phyloP scores from a whole-genome alignment of 2,329 filamentous ascomycete genomes.

The Claviceps sp. region DNA sequence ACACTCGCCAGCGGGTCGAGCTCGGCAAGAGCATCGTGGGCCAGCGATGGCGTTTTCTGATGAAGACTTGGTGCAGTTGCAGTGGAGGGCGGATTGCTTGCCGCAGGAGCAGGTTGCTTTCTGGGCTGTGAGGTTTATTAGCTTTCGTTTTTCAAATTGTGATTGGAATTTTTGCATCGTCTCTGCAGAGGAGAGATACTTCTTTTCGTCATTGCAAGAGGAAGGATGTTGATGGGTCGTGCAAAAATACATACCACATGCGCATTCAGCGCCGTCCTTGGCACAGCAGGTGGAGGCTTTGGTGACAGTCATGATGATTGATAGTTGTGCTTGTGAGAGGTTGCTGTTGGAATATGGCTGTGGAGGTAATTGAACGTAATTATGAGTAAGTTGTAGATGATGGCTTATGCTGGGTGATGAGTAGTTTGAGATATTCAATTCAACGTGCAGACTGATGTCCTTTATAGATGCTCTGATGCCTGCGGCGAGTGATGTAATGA shows the following conservation, averaged over 20 bases:
- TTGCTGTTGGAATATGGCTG: neutral
- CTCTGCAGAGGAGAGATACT: no score
- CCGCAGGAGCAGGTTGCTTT: constrained; percentile 78
- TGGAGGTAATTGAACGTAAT: neutral
- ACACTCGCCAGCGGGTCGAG: constrained; percentile 66
- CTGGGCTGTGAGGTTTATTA: constrained; percentile 28
- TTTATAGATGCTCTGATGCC: neutral
- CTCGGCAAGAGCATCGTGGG: constrained; percentile 70
- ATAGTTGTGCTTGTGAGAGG: neutral
- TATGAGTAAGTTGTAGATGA: neutral
- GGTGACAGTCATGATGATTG: constrained; percentile 21
- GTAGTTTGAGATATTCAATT: neutral
- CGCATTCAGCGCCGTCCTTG: constrained; percentile 37
- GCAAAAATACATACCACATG: constrained; percentile 37
- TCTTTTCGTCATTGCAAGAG: no score
- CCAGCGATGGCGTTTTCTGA: constrained; percentile 63
- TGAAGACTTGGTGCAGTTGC: constrained; percentile 65
- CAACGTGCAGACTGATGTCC: neutral
- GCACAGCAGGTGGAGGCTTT: constrained; percentile 42
- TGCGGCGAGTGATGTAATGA: neutral
- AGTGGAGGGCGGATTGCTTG: constrained; percentile 73
- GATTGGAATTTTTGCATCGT: no score
- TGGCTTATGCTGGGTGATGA: neutral
- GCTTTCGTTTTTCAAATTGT: no score
- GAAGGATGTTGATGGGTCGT: no score